Evolutionary conservation across 768 basidiomycete genomes (phyloP).

Genomic region (Boletus bicolor): DNA sequence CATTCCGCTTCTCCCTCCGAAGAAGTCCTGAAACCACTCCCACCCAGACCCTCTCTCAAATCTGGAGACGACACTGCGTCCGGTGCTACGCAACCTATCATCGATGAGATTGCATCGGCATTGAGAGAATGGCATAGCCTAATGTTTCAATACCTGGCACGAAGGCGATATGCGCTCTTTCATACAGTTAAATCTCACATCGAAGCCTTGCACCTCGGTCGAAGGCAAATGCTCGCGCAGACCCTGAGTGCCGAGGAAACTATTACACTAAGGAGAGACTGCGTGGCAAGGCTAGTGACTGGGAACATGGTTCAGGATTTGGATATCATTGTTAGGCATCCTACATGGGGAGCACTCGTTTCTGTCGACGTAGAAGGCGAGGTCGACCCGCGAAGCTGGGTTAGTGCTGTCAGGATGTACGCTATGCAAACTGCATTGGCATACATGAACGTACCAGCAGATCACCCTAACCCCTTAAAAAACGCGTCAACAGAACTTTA

Average conservation of each 20-base stretch:
- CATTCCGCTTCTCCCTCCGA: constrained; percentile 70
- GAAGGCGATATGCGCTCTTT: constrained; percentile 88
- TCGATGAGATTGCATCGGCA: constrained; percentile 96
- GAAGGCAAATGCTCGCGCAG: constrained; percentile 84
- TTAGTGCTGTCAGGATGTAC: constrained; percentile 88
- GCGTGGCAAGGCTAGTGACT: constrained; percentile 80
- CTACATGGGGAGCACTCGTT: constrained; percentile 84
- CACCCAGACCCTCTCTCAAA: constrained; percentile 91
- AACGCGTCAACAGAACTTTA: constrained; percentile 42
- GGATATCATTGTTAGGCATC: constrained; percentile 95
- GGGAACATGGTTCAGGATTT: constrained; percentile 91
- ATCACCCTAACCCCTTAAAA: constrained; percentile 34
- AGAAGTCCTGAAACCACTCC: constrained; percentile 66
- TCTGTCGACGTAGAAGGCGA: constrained; percentile 88
- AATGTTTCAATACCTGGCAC: constrained; percentile 87
- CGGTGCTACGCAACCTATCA: constrained; percentile 80
- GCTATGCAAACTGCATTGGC: constrained; percentile 83
- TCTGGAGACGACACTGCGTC: constrained; percentile 91
- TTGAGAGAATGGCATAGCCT: constrained; percentile 93
- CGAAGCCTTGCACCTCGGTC: constrained; percentile 86
- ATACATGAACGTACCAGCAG: constrained; percentile 57
- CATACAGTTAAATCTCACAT: constrained; percentile 84
- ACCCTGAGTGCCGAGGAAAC: constrained; percentile 88
- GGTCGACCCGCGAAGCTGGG: constrained; percentile 77
- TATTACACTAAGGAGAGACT: constrained; percentile 73